Evolutionary conservation across 306 rosid genomes (phyloP), one percentile per base, ranked within the genome.

Genomic region (Adenanthera pavonina): DNA sequence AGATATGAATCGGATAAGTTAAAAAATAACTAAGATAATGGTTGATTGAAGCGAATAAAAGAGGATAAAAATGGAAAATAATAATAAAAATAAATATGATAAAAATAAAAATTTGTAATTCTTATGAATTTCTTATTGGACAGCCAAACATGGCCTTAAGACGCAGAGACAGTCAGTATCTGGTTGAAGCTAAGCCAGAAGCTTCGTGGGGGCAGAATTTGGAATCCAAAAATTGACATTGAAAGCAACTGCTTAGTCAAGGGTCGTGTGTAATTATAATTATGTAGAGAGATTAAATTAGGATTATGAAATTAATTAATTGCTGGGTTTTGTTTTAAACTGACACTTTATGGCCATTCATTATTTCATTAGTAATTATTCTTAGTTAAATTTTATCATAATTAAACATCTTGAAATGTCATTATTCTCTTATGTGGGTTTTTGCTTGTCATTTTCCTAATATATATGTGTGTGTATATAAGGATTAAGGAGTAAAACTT

Each of bases 191-290:
- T 61, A 7, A 0, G 8, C 44, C 40, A 38, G 83, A 84, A 79
- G 78, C 44, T 84, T 79, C 78, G 60, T 40, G 6, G 80, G 40
- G 49, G 54, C 60, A 5, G 59, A 60, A 20, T 8, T 60, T 60
- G 74, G 62, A 82, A 49, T 6, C 61, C 74, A 30, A 79, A 74
- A 35, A 48, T 68, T 68, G 59, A 67, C 66, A 7, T 35, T 67
- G 83, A 66, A 73, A 78, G 71, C 62, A 56, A 51, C 46, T 0
- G 34, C 10, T 4, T 3, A 1, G 65, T 59, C 65, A 59, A 59
- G 30, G 30, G 30, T 25, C 30, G 30, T 25, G 15, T 3, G 65
- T 59, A 15, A 12, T 57, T 46, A 5, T 5, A 40, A 40, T 40
- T 40, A 40, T 40, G 3, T 40, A 40, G 43, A 40, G 30, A 25